Evolutionary conservation across 495 filamentous ascomycete species (phyloP).

Genomic region (Lophiotrema nucula): DNA sequence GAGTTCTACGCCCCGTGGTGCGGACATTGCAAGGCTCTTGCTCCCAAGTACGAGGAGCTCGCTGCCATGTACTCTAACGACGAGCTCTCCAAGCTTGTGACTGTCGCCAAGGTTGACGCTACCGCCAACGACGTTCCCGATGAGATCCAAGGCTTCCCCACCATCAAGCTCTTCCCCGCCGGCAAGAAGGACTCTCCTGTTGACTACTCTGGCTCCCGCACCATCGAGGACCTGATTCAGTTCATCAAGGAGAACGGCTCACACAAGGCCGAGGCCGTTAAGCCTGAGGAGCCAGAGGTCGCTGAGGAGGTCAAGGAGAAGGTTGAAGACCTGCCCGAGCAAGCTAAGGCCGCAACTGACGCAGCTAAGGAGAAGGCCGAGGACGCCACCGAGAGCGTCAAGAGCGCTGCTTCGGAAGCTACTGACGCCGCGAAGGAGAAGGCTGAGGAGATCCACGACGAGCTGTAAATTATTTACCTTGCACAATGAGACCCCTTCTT

Average conservation of each 20-base stretch:
- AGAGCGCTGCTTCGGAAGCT: constrained; percentile 28
- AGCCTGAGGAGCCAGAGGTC: constrained; percentile 48
- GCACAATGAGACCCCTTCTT: no score
- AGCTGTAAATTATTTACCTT: constrained; percentile 53
- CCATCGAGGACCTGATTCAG: constrained; percentile 86
- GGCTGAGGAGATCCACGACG: constrained; percentile 54
- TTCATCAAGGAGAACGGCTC: constrained; percentile 96
- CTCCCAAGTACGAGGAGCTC: constrained; percentile 78
- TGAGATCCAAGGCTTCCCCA: constrained; percentile 96
- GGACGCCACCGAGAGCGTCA: constrained; percentile 45
- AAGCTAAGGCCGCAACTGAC: constrained; percentile 52
- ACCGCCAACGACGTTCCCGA: constrained; percentile 96
- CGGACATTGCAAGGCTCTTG: constrained; percentile 94
- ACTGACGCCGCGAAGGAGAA: constrained; percentile 23
- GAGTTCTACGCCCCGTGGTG: constrained; percentile 99
- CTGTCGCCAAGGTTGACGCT: constrained; percentile 92
- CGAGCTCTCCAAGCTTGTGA: constrained; percentile 77
- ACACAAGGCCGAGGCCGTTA: constrained; percentile 68
- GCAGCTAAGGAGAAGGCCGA: constrained; percentile 52
- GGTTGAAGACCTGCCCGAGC: constrained; percentile 40
- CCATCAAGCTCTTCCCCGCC: constrained; percentile 96
- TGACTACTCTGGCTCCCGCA: constrained; percentile 84
- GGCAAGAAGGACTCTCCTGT: constrained; percentile 81
- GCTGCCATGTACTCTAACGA: constrained; percentile 71
- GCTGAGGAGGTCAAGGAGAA: constrained; percentile 50